phyloP scores from a whole-genome alignment of 225 moss, liverwort and hornwort species.

The Asterella californica region DNA sequence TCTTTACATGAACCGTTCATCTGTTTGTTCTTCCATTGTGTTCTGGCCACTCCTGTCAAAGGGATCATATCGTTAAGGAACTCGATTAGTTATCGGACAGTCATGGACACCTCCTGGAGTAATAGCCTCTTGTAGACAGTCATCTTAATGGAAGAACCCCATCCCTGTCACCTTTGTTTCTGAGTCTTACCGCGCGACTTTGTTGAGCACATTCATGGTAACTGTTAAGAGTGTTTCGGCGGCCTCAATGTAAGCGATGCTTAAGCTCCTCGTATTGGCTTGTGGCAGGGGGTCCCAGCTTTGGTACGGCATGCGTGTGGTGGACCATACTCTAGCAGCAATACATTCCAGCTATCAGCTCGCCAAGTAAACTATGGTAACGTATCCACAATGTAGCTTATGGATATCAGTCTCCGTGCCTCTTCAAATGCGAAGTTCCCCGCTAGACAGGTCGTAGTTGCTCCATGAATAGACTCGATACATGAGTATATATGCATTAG shows the following conservation, averaged over 20 bases:
- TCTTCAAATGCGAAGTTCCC: neutral
- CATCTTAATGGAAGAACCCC: neutral
- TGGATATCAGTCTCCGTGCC: neutral
- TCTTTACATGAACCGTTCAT: too few species aligned
- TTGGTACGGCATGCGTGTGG: neutral
- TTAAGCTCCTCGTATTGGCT: neutral
- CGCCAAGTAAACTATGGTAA: neutral
- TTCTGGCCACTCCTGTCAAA: too few species aligned
- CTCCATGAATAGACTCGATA: neutral
- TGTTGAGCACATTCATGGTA: neutral
- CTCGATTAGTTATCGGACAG: neutral
- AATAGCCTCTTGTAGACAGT: neutral
- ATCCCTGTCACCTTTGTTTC: neutral
- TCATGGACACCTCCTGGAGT: neutral
- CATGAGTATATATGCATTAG: neutral
- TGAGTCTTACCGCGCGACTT: neutral
- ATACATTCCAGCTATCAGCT: neutral
- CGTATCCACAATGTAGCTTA: neutral
- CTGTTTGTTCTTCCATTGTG: too few species aligned
- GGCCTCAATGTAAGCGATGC: neutral
- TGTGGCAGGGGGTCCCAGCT: constrained; percentile 16
- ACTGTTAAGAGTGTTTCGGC: neutral
- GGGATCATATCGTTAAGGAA: neutral
- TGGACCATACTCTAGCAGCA: constrained; percentile 5
- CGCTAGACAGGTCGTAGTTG: neutral